A percentile compares a stretch with the other conserved stretches of the same genome.
phyloP scores from a whole-genome alignment of 2,329 filamentous ascomycete species.

The Paecilomyces sp. region DNA sequence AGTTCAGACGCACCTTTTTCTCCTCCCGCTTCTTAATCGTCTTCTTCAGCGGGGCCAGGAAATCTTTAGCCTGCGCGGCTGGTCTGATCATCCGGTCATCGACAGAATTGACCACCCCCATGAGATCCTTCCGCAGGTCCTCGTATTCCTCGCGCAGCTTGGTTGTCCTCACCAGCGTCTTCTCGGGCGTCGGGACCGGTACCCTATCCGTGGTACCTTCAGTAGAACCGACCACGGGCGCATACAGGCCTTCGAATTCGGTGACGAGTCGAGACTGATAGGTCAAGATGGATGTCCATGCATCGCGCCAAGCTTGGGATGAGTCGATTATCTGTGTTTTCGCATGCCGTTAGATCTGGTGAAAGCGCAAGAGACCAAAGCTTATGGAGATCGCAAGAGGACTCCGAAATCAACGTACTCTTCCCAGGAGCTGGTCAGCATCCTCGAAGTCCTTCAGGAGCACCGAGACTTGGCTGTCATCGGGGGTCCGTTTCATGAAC shows the following conservation, averaged over 20 bases:
- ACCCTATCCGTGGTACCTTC: slow-evolving; percentile 50
- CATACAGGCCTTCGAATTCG: slow-evolving; percentile 67
- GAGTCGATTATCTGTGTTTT: slow-evolving; percentile 62
- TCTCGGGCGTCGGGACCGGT: slow-evolving; percentile 54
- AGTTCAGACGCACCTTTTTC: slow-evolving; percentile 50
- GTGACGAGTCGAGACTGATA: slow-evolving; percentile 61
- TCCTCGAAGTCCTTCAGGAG: slow-evolving; percentile 75
- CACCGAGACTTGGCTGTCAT: slow-evolving; percentile 68
- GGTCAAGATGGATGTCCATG: slow-evolving; percentile 66
- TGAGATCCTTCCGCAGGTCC: slow-evolving; percentile 64
- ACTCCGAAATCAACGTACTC: slow-evolving; percentile 43
- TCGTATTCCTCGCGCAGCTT: slow-evolving; percentile 60
- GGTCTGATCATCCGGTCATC: slow-evolving; percentile 64
- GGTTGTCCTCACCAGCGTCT: slow-evolving; percentile 57
- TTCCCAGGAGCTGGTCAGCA: slow-evolving; percentile 65
- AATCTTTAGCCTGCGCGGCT: slow-evolving; percentile 61
- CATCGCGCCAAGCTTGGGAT: slow-evolving; percentile 68
- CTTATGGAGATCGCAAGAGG: slow-evolving; percentile 5
- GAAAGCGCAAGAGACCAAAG: slow-evolving; percentile 1
- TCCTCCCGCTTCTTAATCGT: slow-evolving; percentile 80
- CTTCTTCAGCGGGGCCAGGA: slow-evolving; percentile 66
- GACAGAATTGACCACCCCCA: slow-evolving; percentile 64
- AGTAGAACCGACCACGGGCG: slow-evolving; percentile 63
- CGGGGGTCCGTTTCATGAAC: slow-evolving; percentile 62
- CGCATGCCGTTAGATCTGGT: background rate